Evolutionary conservation across 805 yeast species (phyloP).

Genomic region (Saturnispora bothae): DNA sequence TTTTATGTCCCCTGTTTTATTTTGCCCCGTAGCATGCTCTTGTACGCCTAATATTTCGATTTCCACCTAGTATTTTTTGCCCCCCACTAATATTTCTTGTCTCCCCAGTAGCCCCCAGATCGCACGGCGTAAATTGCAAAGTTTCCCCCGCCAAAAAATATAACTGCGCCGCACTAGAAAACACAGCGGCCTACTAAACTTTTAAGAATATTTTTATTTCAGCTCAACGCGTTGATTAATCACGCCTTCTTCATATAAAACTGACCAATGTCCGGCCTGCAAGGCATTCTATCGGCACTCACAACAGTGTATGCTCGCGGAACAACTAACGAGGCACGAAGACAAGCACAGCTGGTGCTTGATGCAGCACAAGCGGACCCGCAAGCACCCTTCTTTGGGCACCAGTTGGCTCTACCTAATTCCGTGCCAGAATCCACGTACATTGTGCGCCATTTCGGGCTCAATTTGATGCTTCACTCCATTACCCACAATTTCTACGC

Average conservation of each 20-base stretch:
- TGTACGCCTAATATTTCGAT: no score
- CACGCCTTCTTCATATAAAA: no score
- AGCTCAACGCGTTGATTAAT: no score
- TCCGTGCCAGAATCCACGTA: constrained; percentile 34
- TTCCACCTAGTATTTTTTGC: no score
- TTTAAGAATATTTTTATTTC: no score
- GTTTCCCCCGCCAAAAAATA: no score
- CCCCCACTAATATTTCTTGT: no score
- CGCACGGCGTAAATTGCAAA: no score
- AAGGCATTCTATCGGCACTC: constrained; percentile 69
- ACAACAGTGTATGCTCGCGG: constrained; percentile 61
- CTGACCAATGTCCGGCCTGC: constrained; percentile 36
- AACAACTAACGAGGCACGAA: constrained; percentile 46
- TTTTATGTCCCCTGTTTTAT: no score
- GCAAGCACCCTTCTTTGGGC: constrained; percentile 90
- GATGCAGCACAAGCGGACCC: constrained; percentile 67
- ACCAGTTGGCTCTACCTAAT: constrained; percentile 62
- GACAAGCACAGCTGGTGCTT: constrained; percentile 50
- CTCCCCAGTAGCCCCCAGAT: no score
- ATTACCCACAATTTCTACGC: constrained; percentile 48
- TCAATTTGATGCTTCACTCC: constrained; percentile 67
- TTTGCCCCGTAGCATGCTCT: no score
- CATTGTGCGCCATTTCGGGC: constrained; percentile 83
- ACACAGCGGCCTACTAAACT: no score
- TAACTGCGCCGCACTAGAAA: neutral